Evolutionary conservation across 306 rosid genomes (phyloP), one percentile per base, ranked within the genome.

Genomic region (Alnus rubra): DNA sequence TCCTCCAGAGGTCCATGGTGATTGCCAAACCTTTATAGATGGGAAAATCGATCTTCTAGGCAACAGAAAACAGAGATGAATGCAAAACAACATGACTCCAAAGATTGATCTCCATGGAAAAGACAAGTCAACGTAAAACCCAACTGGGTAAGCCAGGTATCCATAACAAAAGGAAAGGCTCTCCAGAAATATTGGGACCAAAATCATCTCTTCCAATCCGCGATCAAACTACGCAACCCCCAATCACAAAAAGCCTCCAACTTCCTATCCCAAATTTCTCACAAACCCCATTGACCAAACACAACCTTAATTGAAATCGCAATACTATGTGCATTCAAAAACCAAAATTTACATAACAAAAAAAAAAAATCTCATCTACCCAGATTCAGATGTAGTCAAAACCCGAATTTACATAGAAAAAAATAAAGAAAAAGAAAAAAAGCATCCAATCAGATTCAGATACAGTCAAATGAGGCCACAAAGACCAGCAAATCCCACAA

Each of bases 241-340:
- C n/a, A 76, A 74, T 54, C 18, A 44, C 33, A 45, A 49, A 53
- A 48, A 48, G 15, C 54, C 56, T 59, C 49, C 35, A 28, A 63
- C 19, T 78, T 65, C 28, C 35, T 76, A 62, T 31, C 75, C 44
- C 75, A 16, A 4, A 71, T 55, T 48, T 76, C 70, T 23, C 49
- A 74, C 39, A 11, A 30, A 82, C 48, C 80, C 47, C 85, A 77
- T 44, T 53, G 76, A 81, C 68, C 76, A 77, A 79, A 74, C 56
- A 53, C 70, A 71, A 37, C 74, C 77, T 30, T 3, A 47, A 60
- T 56, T 62, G 55, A 30, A 65, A 69, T 56, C 30, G 74, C 47
- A 58, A 10, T 28, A 16, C 71, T 48, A n/a, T 28, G 30, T 4
- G 42, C 16, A 69, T 4, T 31, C 51, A 13, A 30, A 69, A 58